Percentiles rank a stretch among this genome's conserved stretches.
Evolutionary conservation across 495 filamentous ascomycete genomes (phyloP).

Genomic region (Trichoderma reesei): DNA sequence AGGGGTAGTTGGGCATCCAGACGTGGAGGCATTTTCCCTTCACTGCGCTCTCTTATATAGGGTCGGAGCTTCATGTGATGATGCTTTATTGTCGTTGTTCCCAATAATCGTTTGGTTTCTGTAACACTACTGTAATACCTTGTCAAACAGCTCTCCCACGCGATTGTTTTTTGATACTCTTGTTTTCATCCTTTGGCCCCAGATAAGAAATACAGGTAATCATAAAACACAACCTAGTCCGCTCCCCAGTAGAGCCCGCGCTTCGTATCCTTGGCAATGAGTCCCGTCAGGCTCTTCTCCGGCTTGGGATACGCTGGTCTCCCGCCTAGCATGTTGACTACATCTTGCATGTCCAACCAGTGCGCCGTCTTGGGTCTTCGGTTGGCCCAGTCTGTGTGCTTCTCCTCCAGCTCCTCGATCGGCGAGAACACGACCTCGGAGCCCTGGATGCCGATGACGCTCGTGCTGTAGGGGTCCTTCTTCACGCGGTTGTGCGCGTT

Average conservation of each 20-base stretch:
- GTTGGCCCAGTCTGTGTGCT: conserved; percentile 89
- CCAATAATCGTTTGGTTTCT: too few relatives aligned
- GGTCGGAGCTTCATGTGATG: too few relatives aligned
- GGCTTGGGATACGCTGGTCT: conserved; percentile 42
- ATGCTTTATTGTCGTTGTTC: too few relatives aligned
- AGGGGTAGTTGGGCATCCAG: too few relatives aligned
- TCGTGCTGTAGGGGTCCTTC: conserved; percentile 55
- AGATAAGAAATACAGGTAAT: neutral
- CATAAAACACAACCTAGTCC: neutral
- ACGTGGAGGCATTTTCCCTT: too few relatives aligned
- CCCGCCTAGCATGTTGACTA: conserved; percentile 78
- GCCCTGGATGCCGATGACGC: conserved; percentile 88
- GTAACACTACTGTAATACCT: too few relatives aligned
- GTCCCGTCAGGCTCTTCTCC: conserved; percentile 32
- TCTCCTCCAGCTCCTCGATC: conserved; percentile 63
- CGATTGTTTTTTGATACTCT: too few relatives aligned
- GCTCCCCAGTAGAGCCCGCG: conserved; percentile 26
- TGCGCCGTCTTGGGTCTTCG: conserved; percentile 75
- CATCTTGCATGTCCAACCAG: conserved; percentile 72
- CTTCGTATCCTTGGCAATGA: conserved; percentile 46
- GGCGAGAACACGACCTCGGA: conserved; percentile 78
- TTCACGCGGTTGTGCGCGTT: conserved; percentile 57
- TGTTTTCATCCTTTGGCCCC: neutral
- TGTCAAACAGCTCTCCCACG: too few relatives aligned
- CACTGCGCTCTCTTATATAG: too few relatives aligned